Evolutionary conservation across 768 basidiomycete genomes (phyloP).

Genomic region (Xerocomellus chrysenteron): DNA sequence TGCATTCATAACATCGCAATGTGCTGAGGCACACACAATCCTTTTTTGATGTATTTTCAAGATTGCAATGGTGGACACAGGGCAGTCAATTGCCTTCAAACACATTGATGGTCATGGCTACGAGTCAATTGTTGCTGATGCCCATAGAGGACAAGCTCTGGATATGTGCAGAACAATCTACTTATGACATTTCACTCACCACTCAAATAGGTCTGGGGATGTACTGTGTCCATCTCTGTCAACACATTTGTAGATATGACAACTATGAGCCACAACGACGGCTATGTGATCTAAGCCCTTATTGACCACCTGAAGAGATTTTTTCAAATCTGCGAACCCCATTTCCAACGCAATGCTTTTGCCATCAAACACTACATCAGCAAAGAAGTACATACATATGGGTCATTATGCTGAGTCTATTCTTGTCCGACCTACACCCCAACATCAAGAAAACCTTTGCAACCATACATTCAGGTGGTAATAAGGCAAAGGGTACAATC

Average conservation of each 20-base stretch:
- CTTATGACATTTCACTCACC: not conserved
- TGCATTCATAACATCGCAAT: slow-evolving; percentile 1
- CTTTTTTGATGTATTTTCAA: slow-evolving; percentile 2
- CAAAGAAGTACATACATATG: not conserved
- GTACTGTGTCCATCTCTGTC: not conserved
- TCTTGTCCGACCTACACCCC: too few relatives aligned
- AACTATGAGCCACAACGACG: not conserved
- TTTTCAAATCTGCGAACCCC: not conserved
- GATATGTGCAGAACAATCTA: not conserved
- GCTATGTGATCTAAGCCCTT: not conserved
- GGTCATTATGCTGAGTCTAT: too few relatives aligned
- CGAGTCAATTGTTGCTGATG: slow-evolving; percentile 5
- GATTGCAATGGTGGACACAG: not conserved
- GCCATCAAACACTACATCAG: too few relatives aligned
- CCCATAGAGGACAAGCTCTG: slow-evolving; percentile 1
- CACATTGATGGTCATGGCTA: not conserved
- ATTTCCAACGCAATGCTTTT: not conserved
- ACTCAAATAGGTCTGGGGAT: not conserved
- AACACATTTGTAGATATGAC: not conserved
- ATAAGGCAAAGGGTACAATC: too few relatives aligned
- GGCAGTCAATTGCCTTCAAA: too few relatives aligned
- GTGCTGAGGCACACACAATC: not conserved
- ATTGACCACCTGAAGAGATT: not conserved
- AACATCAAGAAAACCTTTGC: too few relatives aligned
- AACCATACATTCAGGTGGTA: too few relatives aligned